A percentile compares a stretch with the other conserved stretches of the same genome.
phyloP scores from a whole-genome alignment of 2,329 filamentous ascomycete genomes.

The Didymella keratinophila region DNA sequence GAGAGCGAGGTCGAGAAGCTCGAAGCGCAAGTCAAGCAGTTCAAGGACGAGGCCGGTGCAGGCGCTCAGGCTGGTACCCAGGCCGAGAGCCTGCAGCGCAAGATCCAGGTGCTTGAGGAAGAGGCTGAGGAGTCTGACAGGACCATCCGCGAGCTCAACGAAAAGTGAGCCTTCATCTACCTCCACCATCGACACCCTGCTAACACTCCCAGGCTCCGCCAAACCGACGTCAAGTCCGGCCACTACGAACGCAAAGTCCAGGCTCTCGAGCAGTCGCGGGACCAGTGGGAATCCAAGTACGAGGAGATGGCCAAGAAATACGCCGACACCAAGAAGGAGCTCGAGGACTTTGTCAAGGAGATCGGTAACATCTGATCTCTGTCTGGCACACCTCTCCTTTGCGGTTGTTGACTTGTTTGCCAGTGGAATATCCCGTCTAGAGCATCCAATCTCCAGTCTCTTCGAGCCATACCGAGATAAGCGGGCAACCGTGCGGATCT shows the following conservation, averaged over 20 bases:
- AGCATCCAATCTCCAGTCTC: slow-evolving; percentile 20
- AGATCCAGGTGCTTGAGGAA: slow-evolving; percentile 95
- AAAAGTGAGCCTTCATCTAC: slow-evolving; percentile 72
- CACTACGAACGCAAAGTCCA: slow-evolving; percentile 99
- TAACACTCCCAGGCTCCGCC: slow-evolving; percentile 75
- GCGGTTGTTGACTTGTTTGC: slow-evolving; percentile 41
- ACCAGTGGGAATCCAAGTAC: slow-evolving; percentile 97
- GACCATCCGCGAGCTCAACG: slow-evolving; percentile 95
- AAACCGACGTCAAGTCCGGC: slow-evolving; percentile 98
- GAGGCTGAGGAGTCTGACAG: slow-evolving; percentile 97
- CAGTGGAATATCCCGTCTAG: slow-evolving; percentile 37
- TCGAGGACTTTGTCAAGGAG: slow-evolving; percentile 88
- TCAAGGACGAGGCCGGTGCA: slow-evolving; percentile 86
- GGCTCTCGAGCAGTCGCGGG: slow-evolving; percentile 88
- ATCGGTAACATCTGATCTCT: slow-evolving; percentile 85
- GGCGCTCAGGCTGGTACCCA: slow-evolving; percentile 83
- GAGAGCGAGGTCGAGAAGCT: slow-evolving; percentile 93
- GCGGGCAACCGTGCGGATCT: slow-evolving; percentile 27
- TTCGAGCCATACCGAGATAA: slow-evolving; percentile 28
- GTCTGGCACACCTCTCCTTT: slow-evolving; percentile 30
- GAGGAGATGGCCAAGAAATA: slow-evolving; percentile 97
- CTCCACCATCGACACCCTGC: neutral
- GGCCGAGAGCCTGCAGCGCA: slow-evolving; percentile 89
- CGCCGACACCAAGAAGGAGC: slow-evolving; percentile 81
- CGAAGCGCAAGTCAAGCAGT: slow-evolving; percentile 81